Percentiles rank a stretch among this genome's conserved stretches.
Evolutionary conservation across 257 asterid genomes (phyloP).

Genomic region (Nicotiana benthamiana): DNA sequence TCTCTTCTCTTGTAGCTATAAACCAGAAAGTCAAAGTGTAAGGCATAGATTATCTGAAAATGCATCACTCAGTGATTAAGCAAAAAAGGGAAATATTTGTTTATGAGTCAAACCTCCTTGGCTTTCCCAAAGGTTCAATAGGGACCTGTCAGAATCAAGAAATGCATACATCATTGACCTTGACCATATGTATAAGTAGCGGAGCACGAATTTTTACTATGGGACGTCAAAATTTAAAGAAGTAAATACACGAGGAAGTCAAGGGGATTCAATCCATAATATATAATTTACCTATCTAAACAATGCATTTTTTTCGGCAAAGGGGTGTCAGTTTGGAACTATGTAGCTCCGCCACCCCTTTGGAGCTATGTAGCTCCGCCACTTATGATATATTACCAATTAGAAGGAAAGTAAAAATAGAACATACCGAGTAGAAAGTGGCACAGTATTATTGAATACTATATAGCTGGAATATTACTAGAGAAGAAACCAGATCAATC

Average conservation of each 20-base stretch:
- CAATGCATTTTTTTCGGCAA: no score
- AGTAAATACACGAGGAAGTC: no score
- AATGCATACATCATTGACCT: neutral
- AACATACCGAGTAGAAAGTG: neutral
- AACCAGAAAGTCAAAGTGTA: neutral
- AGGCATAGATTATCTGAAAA: conserved; percentile 7
- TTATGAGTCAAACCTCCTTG: conserved; percentile 25
- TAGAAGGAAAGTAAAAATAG: neutral
- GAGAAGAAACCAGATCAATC: neutral
- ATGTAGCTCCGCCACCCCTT: no score
- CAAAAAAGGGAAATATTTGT: neutral
- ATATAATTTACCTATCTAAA: no score
- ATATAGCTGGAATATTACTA: neutral
- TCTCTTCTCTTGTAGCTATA: conserved; percentile 38
- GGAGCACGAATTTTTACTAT: no score
- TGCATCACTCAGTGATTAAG: neutral
- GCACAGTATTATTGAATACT: neutral
- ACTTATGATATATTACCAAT: no score
- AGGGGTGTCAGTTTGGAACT: no score
- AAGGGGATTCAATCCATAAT: no score
- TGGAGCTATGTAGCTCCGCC: no score
- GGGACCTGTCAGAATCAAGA: conserved; percentile 34
- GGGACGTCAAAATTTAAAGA: no score
- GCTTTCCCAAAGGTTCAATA: conserved; percentile 47
- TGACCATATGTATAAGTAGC: neutral